Percentiles rank a stretch among this genome's conserved stretches.
phyloP scores from a whole-genome alignment of 306 rosid genomes.

The Herpetospermum pedunculosum region DNA sequence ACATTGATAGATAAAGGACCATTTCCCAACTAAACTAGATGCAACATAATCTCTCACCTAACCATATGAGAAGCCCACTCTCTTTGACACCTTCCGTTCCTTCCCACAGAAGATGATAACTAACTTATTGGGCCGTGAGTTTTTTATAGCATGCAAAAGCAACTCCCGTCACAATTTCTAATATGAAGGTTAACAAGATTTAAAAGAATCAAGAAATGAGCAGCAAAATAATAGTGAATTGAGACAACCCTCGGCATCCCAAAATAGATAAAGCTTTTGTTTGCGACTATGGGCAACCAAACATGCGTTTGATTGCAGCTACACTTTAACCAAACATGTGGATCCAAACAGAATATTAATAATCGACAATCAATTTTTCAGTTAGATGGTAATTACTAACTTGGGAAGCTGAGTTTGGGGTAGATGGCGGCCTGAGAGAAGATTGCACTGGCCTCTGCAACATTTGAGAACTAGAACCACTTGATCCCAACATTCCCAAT shows the following conservation, averaged over 20 bases:
- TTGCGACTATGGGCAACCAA: background rate
- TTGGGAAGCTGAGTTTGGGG: slow-evolving; percentile 47
- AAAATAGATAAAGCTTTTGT: background rate
- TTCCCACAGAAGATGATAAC: background rate
- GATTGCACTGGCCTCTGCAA: slow-evolving; percentile 68
- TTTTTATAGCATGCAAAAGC: background rate
- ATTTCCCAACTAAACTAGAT: background rate
- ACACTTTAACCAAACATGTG: background rate
- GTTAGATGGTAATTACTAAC: slow-evolving; percentile 33
- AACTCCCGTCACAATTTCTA: background rate
- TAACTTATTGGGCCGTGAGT: background rate
- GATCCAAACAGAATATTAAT: background rate
- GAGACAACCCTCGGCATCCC: background rate
- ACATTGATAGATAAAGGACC: background rate
- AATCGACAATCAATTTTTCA: background rate
- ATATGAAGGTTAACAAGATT: background rate
- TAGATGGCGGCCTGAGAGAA: slow-evolving; percentile 56
- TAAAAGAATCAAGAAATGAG: background rate
- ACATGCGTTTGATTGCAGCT: background rate
- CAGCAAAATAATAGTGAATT: background rate
- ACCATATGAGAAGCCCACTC: background rate
- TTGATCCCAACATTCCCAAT: slow-evolving; percentile 71
- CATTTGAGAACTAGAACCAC: slow-evolving; percentile 63
- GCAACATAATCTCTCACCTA: background rate
- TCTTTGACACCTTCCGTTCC: background rate